phyloP scores from a whole-genome alignment of 2,329 filamentous ascomycete genomes.

The Neonectria faginata region DNA sequence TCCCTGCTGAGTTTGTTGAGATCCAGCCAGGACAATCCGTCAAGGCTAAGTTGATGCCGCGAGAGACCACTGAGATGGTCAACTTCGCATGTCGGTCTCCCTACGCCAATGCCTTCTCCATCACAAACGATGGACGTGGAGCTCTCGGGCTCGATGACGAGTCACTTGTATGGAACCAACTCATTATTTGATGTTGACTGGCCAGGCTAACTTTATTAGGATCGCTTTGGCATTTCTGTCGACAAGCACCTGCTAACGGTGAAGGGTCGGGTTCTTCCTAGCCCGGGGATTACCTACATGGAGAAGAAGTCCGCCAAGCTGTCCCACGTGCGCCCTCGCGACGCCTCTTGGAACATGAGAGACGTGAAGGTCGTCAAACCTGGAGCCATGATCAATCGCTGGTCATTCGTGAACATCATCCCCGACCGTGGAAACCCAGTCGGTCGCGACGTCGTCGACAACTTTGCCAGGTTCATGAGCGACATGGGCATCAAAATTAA shows the following conservation, averaged over 20 bases:
- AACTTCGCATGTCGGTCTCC: slow-evolving; percentile 77
- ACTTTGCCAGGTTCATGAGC: slow-evolving; percentile 54
- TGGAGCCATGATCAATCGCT: slow-evolving; percentile 59
- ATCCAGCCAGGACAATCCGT: slow-evolving; percentile 74
- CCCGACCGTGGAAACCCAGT: slow-evolving; percentile 26
- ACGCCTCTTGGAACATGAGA: slow-evolving; percentile 79
- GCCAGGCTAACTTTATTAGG: slow-evolving; percentile 31
- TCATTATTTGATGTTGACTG: not conserved
- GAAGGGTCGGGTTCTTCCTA: slow-evolving; percentile 72
- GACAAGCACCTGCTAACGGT: slow-evolving; percentile 76
- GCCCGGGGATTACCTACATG: slow-evolving; percentile 72
- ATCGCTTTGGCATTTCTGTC: slow-evolving; percentile 72
- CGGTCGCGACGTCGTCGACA: slow-evolving; percentile 38
- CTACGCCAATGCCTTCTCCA: slow-evolving; percentile 73
- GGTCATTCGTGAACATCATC: slow-evolving; percentile 62
- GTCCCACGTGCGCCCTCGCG: slow-evolving; percentile 49
- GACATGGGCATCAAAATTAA: slow-evolving; percentile 56
- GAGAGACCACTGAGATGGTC: slow-evolving; percentile 78
- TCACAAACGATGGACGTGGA: slow-evolving; percentile 67
- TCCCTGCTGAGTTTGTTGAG: slow-evolving; percentile 74
- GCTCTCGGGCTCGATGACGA: slow-evolving; percentile 69
- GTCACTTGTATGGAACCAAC: slow-evolving; percentile 47
- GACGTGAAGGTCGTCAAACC: slow-evolving; percentile 66
- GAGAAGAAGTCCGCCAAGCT: slow-evolving; percentile 38
- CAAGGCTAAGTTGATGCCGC: slow-evolving; percentile 66